A percentile compares a stretch with the other conserved stretches of the same genome.
Conservation (phyloP, 257 asterid species). For the Voacanga thouarsii region DNA sequence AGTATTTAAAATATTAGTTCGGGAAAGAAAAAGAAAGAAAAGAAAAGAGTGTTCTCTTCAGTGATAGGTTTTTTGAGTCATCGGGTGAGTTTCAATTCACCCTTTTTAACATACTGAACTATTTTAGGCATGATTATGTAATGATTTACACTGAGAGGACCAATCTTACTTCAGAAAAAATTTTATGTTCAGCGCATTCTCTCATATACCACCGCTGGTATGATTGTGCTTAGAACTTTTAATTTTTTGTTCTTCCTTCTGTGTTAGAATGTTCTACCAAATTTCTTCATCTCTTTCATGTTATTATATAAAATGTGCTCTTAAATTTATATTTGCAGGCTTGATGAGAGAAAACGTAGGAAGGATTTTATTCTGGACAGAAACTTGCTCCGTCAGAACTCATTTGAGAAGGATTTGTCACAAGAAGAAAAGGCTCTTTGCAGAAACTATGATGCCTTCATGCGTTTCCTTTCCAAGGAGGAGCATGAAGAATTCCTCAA, state of each 20-base stretch:
- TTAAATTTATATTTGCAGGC: slow-evolving; percentile 45
- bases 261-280: neutral
- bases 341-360: slow-evolving; percentile 81
- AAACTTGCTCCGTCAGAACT: slow-evolving; percentile 58
- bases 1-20: neutral
- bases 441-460: slow-evolving; percentile 55
- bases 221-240: neutral
- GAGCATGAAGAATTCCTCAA: slow-evolving; percentile 66
- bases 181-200: neutral
- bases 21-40: neutral
- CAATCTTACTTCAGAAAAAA: neutral
- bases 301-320: slow-evolving; percentile 4
- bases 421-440: slow-evolving; percentile 66
- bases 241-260: neutral
- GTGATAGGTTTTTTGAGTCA: neutral
- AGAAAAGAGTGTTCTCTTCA: neutral
- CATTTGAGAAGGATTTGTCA: slow-evolving; percentile 47
- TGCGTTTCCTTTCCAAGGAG: slow-evolving; percentile 78
- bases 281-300: neutral
- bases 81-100: neutral
- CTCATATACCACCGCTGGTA: neutral
- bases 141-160: neutral
- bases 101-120: neutral
- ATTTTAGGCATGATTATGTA: neutral
- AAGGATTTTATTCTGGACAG: slow-evolving; percentile 74